Conservation (phyloP, 2,329 filamentous ascomycete species). For the Pestalotiopsis sp. region DNA sequence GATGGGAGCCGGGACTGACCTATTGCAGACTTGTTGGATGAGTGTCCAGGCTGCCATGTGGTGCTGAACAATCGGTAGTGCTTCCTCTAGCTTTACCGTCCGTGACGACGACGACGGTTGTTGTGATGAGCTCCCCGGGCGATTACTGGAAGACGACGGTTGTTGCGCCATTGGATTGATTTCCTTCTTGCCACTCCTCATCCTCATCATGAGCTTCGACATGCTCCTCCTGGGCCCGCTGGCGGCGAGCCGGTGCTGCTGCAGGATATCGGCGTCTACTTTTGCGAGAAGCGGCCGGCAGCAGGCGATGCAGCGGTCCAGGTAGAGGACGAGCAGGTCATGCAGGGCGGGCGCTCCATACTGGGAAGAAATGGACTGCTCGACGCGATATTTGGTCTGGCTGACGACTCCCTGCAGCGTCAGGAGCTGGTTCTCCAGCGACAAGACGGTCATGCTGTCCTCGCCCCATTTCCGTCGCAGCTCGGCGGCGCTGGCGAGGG, state of each 20-base stretch:
- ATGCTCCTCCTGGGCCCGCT: neutral
- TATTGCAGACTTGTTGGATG: neutral
- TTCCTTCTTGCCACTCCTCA: neutral
- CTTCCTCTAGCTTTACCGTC: neutral
- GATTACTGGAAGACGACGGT: neutral
- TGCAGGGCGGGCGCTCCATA: neutral
- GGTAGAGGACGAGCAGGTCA: neutral
- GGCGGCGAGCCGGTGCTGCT: neutral
- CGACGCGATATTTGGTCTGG: neutral
- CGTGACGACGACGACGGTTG: neutral
- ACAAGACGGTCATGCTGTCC: neutral
- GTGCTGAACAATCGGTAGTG: neutral
- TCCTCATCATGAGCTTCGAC: neutral
- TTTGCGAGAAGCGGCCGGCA: neutral
- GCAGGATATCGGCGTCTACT: neutral
- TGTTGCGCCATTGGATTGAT: neutral
- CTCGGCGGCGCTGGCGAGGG: neutral
- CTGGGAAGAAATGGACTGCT: neutral
- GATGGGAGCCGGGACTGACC: neutral
- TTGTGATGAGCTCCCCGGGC: neutral
- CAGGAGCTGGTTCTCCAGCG: neutral
- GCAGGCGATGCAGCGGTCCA: slow-evolving; percentile 3
- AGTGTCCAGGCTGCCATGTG: neutral
- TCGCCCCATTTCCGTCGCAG: slow-evolving; percentile 1
- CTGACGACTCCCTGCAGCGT: neutral